Evolutionary conservation across 305 asterid genomes (phyloP).

Genomic region (Petunia hybrid): DNA sequence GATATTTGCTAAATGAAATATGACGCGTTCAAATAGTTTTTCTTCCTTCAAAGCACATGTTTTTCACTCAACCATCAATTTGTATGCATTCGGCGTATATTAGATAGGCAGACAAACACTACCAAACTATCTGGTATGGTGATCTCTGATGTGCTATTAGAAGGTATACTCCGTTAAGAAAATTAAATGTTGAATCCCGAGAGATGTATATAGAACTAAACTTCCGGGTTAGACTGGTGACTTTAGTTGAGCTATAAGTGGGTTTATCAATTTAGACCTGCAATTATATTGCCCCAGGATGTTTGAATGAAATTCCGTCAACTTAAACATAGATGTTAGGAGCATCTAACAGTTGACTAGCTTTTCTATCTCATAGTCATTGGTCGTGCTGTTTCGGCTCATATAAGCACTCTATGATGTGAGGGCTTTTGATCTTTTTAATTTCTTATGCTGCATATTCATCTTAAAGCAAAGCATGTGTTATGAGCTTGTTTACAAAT

Average conservation of each 20-base stretch:
- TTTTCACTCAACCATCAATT: neutral
- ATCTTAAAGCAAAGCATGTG: neutral
- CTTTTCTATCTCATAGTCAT: constrained; percentile 17
- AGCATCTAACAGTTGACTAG: neutral
- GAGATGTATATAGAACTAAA: neutral
- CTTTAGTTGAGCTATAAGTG: neutral
- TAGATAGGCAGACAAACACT: constrained; percentile 19
- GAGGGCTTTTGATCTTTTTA: constrained; percentile 2
- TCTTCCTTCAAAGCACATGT: neutral
- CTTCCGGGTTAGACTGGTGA: neutral
- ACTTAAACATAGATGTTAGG: neutral
- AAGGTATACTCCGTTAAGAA: neutral
- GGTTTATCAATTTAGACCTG: constrained; percentile 4
- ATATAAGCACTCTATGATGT: constrained; percentile 4
- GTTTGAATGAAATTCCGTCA: neutral
- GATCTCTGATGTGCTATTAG: neutral
- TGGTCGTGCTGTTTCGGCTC: neutral
- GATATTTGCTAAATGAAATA: neutral
- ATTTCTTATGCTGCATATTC: neutral
- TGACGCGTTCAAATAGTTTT: neutral
- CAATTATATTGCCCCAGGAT: neutral
- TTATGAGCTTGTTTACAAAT: constrained; percentile 7
- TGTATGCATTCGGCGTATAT: neutral
- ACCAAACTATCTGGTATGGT: neutral
- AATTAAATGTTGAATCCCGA: neutral